These are phyloP conservation scores for Sanghuangporus weigelae DNA, from an alignment of 1,284 basidiomycete species.

Conservation along the genomic window DNA sequence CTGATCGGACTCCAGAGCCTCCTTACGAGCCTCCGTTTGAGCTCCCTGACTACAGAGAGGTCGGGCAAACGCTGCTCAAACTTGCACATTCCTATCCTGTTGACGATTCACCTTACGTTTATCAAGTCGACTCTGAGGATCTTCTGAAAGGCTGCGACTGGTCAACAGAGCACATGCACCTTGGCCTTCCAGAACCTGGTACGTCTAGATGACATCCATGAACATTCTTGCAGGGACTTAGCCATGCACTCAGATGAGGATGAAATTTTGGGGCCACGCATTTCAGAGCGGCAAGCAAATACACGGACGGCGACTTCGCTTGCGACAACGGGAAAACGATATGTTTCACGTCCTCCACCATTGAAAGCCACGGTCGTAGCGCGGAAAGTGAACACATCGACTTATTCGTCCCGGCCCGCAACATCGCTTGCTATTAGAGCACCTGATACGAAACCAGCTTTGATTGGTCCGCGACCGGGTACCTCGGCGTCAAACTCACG, in stretches of 20 bases:
- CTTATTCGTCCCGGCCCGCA: background rate
- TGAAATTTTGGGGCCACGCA: slow-evolving; percentile 12
- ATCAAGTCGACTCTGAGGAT: slow-evolving; percentile 11
- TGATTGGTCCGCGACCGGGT: slow-evolving; percentile 5
- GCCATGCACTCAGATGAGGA: slow-evolving; percentile 8
- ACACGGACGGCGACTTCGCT: background rate
- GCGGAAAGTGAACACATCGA: background rate
- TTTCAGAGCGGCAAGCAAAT: background rate
- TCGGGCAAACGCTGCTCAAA: slow-evolving; percentile 41
- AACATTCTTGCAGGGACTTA: background rate
- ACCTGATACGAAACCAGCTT: background rate
- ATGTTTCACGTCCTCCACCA: background rate
- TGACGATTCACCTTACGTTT: slow-evolving; percentile 1
- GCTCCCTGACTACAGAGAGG: slow-evolving; percentile 50
- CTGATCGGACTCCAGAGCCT: slow-evolving; percentile 18
- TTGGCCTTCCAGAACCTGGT: background rate
- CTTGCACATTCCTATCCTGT: slow-evolving; percentile 35
- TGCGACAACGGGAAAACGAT: background rate
- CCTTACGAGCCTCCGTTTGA: slow-evolving; percentile 51
- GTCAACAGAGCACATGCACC: background rate
- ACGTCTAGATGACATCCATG: background rate
- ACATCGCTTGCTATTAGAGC: slow-evolving; percentile 1
- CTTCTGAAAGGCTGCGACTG: slow-evolving; percentile 14
- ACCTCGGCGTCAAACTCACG: slow-evolving; percentile 4
- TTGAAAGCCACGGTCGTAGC: background rate